phyloP scores from a whole-genome alignment of 768 basidiomycete species.

The Calocera cornea region DNA sequence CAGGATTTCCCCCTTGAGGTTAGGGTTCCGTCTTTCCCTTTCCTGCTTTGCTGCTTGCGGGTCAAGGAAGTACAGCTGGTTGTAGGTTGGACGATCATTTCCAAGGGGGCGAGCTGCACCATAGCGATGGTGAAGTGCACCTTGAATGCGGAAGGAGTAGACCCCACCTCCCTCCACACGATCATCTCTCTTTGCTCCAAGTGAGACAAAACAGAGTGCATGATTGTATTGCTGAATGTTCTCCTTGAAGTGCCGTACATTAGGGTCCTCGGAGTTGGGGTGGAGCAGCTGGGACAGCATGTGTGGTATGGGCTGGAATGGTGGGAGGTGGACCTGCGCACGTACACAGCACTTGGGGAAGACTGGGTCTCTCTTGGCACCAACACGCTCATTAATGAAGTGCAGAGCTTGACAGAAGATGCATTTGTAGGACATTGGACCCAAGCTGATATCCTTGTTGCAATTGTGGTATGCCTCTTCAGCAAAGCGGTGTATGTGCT shows the following conservation, averaged over 20 bases:
- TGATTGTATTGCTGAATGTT: constrained; percentile 15
- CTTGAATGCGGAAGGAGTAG: constrained; percentile 7
- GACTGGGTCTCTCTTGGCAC: neutral
- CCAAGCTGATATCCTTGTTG: neutral
- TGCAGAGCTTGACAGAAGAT: constrained; percentile 1
- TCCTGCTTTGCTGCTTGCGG: neutral
- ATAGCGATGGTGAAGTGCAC: constrained; percentile 10
- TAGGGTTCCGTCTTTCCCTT: neutral
- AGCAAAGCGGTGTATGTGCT: neutral
- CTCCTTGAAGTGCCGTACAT: constrained; percentile 5
- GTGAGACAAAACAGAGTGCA: constrained; percentile 11
- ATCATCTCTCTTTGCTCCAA: constrained; percentile 8
- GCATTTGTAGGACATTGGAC: neutral
- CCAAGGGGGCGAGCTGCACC: neutral
- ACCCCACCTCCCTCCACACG: neutral
- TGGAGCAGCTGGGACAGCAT: neutral
- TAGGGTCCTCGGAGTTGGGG: neutral
- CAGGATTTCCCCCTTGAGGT: neutral
- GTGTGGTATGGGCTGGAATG: neutral
- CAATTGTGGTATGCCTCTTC: neutral
- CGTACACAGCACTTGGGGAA: constrained; percentile 1
- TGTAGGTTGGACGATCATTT: neutral
- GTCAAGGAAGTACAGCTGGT: constrained; percentile 12
- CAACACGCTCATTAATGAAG: constrained; percentile 4
- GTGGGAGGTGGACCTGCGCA: neutral